Evolutionary conservation across 2,329 filamentous ascomycete genomes (phyloP), one percentile per base, ranked within the genome.

Genomic region (Diaporthe australafricana): DNA sequence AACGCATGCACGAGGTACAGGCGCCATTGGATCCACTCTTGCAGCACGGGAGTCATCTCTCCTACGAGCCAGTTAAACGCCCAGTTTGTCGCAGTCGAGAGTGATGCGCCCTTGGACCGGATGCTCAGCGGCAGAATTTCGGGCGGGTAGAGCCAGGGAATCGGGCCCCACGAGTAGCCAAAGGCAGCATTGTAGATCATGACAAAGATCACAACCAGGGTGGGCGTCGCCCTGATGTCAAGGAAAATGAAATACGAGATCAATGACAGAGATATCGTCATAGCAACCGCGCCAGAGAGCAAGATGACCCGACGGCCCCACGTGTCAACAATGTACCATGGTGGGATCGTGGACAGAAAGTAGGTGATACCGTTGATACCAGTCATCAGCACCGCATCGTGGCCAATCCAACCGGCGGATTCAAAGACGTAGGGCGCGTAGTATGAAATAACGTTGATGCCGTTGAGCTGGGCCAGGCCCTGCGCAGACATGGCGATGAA

Each of bases 401-500:
- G 94, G 35, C 96, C 96, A 70, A 90, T 84, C 96, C 96, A 98
- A n/a, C 96, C 96, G 47, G 96, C 96, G 72, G 95, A 95, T 83
- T 98, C 95, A 78, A 99, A 98, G 20, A 98, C 96, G 70, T 97
- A 91, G 0, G 96, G 96, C 1, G 96, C 96, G 80, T 99, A 99
- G 87, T 98, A 99, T 1, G 96, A 98, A 75, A 99, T 99, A 80
- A 99, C 96, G 83, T 99, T 99, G 85, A 99, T 99, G 75, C 96
- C 96, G 84, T 98, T 98, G 68, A 99, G 90, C 83, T 99, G 96
- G 35, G 96, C 96, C 75, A 99, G 90, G 7, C 92, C 95, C 83
- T 98, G 96, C 5, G 96, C 96, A 42, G 96, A 98, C 96, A 98
- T 98, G 83, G 96, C 96, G 80, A 98, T 98, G 79, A 98, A 94